These are phyloP conservation scores for Daedaleopsis sinensis DNA, from an alignment of 768 basidiomycete genomes.

Conservation along the genomic window DNA sequence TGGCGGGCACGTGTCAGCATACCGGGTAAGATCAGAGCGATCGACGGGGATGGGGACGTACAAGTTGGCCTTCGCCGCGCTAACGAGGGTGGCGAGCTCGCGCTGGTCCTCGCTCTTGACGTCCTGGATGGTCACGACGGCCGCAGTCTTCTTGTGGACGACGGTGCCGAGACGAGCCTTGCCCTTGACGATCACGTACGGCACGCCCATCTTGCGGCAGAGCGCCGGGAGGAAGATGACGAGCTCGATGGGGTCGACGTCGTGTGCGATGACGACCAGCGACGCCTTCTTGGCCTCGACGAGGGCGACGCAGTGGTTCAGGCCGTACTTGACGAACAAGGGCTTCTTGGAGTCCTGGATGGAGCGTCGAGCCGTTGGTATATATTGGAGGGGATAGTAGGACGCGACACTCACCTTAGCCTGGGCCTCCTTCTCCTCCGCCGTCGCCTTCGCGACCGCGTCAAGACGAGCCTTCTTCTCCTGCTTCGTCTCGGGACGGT, in stretches of 20 bases:
- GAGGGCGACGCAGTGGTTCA: conserved; percentile 96
- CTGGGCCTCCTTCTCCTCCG: conserved; percentile 75
- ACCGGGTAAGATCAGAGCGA: background rate
- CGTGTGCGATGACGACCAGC: conserved; percentile 94
- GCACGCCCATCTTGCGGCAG: conserved; percentile 99
- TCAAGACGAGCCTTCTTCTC: conserved; percentile 96
- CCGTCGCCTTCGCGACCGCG: conserved; percentile 73
- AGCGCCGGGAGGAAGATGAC: conserved; percentile 98
- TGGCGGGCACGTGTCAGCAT: conserved; percentile 28
- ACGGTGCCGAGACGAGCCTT: conserved; percentile 98
- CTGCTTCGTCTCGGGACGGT: conserved; percentile 90
- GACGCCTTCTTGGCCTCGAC: conserved; percentile 97
- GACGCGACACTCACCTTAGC: conserved; percentile 42
- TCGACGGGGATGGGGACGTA: conserved; percentile 42
- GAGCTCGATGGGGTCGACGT: conserved; percentile 99
- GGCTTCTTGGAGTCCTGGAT: conserved; percentile 91
- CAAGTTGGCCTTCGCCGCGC: conserved; percentile 98
- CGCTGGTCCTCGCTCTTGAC: conserved; percentile 94
- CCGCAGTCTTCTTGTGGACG: conserved; percentile 98
- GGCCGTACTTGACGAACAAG: conserved; percentile 91
- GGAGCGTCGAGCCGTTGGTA: conserved; percentile 1
- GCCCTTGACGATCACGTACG: conserved; percentile 97
- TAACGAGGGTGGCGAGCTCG: conserved; percentile 90
- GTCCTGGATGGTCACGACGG: conserved; percentile 89
- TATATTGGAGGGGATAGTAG: background rate